Conservation (phyloP, 139 green algal genomes). For the Tetradesmus lagerheimii region DNA sequence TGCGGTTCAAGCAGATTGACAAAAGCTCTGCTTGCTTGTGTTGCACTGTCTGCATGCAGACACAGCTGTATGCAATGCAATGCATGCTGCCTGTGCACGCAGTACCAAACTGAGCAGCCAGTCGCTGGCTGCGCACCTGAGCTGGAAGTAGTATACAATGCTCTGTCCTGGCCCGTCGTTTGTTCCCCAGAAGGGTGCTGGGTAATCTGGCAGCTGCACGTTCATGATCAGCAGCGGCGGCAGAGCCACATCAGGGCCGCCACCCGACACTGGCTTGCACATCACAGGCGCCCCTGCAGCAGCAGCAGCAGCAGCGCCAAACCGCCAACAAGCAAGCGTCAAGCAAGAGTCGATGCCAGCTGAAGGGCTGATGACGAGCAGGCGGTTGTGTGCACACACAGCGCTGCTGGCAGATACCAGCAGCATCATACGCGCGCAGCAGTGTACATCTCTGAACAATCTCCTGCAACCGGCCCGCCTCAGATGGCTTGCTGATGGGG, state of each 20-base stretch:
- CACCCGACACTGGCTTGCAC: conserved; percentile 20
- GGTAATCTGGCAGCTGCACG: conserved; percentile 86
- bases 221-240: conserved; percentile 89
- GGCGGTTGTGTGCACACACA: neutral
- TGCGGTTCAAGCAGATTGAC: neutral
- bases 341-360: no score
- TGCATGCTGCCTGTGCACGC: neutral
- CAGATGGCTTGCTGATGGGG: no score
- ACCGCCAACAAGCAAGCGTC: no score
- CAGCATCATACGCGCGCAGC: no score
- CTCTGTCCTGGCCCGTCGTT: conserved; percentile 73
- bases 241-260: conserved; percentile 56
- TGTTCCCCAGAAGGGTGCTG: conserved; percentile 72
- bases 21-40: no score
- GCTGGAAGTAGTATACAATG: conserved; percentile 86
- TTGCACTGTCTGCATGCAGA: no score
- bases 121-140: conserved; percentile 47
- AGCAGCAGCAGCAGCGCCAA: neutral
- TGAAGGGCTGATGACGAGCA: neutral
- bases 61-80: neutral
- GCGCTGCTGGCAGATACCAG: neutral
- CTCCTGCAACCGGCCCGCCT: no score
- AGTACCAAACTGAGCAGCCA: neutral
- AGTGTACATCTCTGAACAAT: no score
- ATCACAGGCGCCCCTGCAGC: conserved; percentile 48